Evolutionary conservation across 108 stramenopile genomes (phyloP), one percentile per base, ranked within the genome.

Genomic region (Seminavis robusta): DNA sequence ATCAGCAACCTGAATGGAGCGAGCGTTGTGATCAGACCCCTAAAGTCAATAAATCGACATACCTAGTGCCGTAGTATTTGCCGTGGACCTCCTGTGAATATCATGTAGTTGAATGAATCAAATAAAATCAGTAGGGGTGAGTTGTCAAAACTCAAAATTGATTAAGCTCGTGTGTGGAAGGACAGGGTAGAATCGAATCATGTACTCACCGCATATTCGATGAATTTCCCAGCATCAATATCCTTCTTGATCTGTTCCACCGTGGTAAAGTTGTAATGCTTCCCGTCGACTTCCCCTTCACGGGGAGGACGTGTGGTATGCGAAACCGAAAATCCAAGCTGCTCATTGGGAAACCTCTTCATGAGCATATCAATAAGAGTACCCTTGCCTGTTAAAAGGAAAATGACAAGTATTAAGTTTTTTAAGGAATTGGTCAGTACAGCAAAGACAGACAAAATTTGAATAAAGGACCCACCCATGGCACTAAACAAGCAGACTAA

Each of bases 231-330:
- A 26, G 61, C 77, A 20, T 66, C 84, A 41, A 99, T 97, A 47
- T 80, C 91, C 28, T 81, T 67, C 68, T 84, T 83, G 47, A 99
- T 93, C 0, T 42, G 56, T 21, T 90, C 91, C n/a, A 78, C 77
- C 2, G 82, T 78, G 38, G 77, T 72, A 57, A 97, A 99, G 71
- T 97, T 67, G 68, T 98, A 99, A 62, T 97, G 90, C 29, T 85
- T 75, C 1, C 95, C 94, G 56, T 93, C 72, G 34, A 63, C 61
- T 62, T 95, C 92, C 24, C 91, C 91, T 40, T 75, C 73, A 13
- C 96, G 92, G 33, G 98, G 96, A 10, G 69, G 69, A 7, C 96
- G 80, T 3, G 97, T 97, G 27, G 96, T 97, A 61, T 96, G 97
- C 30, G 84, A 90, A n/a, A 96, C 94, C 29, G 79, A 80, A 59